Conservation (phyloP, 2,329 filamentous ascomycete species). For the Westerdykella ornata region DNA sequence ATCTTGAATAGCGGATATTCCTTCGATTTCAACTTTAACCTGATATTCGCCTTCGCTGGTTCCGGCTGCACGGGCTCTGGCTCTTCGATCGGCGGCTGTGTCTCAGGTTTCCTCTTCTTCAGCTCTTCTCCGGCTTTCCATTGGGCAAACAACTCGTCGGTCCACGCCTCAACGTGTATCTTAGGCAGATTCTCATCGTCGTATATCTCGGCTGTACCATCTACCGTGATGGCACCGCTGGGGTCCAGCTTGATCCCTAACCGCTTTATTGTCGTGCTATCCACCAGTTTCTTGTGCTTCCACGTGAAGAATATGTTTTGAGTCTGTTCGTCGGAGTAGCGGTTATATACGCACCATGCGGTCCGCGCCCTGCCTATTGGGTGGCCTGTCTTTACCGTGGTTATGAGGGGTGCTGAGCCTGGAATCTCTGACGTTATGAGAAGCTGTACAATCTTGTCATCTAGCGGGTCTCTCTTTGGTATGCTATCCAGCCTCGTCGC, state of each 20-base stretch:
- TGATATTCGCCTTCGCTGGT: constrained; percentile 30
- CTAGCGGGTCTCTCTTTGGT: not conserved
- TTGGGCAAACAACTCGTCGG: constrained; percentile 54
- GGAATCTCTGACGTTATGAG: constrained; percentile 63
- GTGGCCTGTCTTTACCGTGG: constrained; percentile 62
- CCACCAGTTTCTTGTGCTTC: constrained; percentile 65
- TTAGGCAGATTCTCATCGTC: constrained; percentile 45
- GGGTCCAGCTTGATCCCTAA: constrained; percentile 46
- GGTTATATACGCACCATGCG: constrained; percentile 63
- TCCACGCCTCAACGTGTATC: constrained; percentile 74
- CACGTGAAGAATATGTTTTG: constrained; percentile 69
- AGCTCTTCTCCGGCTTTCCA: constrained; percentile 39
- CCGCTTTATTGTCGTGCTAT: constrained; percentile 55
- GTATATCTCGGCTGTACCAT: constrained; percentile 44
- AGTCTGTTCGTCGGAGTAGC: constrained; percentile 44
- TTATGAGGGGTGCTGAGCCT: constrained; percentile 53
- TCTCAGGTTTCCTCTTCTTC: constrained; percentile 37
- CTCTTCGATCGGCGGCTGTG: constrained; percentile 12
- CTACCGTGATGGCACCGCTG: constrained; percentile 34
- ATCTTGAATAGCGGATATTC: constrained; percentile 48
- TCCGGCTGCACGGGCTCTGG: constrained; percentile 11
- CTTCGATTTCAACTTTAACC: constrained; percentile 48
- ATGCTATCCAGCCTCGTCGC: not conserved
- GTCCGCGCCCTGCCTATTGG: constrained; percentile 59
- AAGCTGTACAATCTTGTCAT: constrained; percentile 49